Evolutionary conservation across 2,329 filamentous ascomycete genomes (phyloP), one percentile per base, ranked within the genome.

Genomic region (Sarocladiaceae sp.): DNA sequence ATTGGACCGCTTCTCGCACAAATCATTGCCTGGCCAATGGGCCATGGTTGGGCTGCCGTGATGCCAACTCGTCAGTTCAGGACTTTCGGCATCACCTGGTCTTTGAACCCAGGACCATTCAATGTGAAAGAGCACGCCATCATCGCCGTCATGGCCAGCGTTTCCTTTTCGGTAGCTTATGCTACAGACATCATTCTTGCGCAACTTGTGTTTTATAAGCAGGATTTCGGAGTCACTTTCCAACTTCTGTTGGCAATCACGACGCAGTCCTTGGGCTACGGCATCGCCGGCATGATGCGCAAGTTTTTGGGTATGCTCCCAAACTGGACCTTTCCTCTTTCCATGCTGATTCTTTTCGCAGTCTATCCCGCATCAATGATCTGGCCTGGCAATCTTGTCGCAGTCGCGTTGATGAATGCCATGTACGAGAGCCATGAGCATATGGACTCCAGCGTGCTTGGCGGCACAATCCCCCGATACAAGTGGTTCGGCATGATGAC

Each of bases 101-200:
- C 73, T 20, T 66, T 87, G n/a, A 87, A 87, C 52, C 82, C 84
- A 0, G 83, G 83, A 0, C 83, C 83, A 1, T 88, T 88, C 67
- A 88, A 86, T 60, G 75, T 85, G 63, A 88, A 88, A 64, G 84
- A 88, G 61, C 84, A 87, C 62, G 70, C 81, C 37, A 77, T 88
- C 55, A 86, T 88, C 53, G 80, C 83, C 17, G 80, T 86, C 57
- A 86, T 86, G 82, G 85, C 87, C 15, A 82, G 86, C 62, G 84
- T 88, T 5, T 83, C 84, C 4, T 87, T 88, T 57, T 84, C 72
- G 48, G 82, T 78, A 5, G 84, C 86, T 3, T 90, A 90, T 59
- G 85, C 86, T 1, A 90, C 86, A 1, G 87, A 90, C 58, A 84
- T 89, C 26, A 79, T 91, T 40, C 72, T 89, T 2, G 86, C 86